Evolutionary conservation across 768 basidiomycete genomes (phyloP).

Genomic region (Candolleomyces efflorescens): DNA sequence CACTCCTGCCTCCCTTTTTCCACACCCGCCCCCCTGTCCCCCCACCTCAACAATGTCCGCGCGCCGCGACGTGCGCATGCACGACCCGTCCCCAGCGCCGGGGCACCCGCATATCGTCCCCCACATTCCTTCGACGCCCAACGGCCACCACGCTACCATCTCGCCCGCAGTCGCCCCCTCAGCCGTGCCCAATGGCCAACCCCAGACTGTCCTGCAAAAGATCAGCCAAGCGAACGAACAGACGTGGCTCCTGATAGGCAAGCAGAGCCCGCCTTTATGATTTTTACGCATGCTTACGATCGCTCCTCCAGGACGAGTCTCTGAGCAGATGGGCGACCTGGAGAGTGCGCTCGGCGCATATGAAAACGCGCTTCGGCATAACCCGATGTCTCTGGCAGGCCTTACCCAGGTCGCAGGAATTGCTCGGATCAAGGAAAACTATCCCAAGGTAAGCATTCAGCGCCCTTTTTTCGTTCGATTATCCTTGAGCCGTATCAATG

Average conservation of each 20-base stretch:
- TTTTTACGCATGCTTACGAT: constrained; percentile 4
- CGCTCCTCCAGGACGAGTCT: constrained; percentile 70
- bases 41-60: constrained; percentile 12
- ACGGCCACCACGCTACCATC: constrained; percentile 44
- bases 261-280: constrained; percentile 16
- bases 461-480: constrained; percentile 23
- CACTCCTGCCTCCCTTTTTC: constrained; percentile 35
- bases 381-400: constrained; percentile 84
- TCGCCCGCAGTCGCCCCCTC: constrained; percentile 30
- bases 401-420: constrained; percentile 94
- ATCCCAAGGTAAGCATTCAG: constrained; percentile 65
- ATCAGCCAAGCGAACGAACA: constrained; percentile 86
- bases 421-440: constrained; percentile 96
- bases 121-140: constrained; percentile 39
- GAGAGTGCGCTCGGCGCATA: constrained; percentile 92
- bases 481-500: constrained; percentile 8
- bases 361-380: constrained; percentile 94
- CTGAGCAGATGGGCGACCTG: constrained; percentile 92
- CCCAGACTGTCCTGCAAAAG: constrained; percentile 58
- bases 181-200: constrained; percentile 27
- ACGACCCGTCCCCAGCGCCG: constrained; percentile 44
- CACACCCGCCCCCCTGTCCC: constrained; percentile 19
- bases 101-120: constrained; percentile 28
- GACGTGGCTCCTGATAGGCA: constrained; percentile 93
- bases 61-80: constrained; percentile 55